Evolutionary conservation across 768 basidiomycete species (phyloP).

Genomic region (Chalciporus sphaerocephalus): DNA sequence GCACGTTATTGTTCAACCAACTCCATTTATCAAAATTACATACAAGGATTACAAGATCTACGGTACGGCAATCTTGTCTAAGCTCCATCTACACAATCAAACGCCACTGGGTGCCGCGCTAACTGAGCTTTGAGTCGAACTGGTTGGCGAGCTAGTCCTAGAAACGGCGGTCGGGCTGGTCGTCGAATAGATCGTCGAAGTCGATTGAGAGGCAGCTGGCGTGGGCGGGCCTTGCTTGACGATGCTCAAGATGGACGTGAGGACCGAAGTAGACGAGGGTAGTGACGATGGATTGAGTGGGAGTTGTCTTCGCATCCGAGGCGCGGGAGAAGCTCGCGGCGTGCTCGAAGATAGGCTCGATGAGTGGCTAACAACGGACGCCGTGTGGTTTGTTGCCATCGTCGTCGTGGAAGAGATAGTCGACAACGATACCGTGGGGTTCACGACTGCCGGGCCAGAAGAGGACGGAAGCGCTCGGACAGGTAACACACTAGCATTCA

Average conservation of each 20-base stretch:
- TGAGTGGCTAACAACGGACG: neutral
- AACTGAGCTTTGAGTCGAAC: neutral
- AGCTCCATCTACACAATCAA: slow-evolving; percentile 1
- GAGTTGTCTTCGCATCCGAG: slow-evolving; percentile 15
- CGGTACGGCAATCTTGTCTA: slow-evolving; percentile 7
- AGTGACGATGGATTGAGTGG: neutral
- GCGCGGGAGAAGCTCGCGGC: neutral
- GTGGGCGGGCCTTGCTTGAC: neutral
- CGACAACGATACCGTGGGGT: neutral
- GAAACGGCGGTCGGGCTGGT: neutral
- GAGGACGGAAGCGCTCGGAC: slow-evolving; percentile 7
- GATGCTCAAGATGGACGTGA: neutral
- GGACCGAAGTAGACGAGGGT: neutral
- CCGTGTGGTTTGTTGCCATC: slow-evolving; percentile 1
- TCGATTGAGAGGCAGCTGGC: neutral
- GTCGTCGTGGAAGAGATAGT: neutral
- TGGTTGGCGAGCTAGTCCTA: too few relatives aligned
- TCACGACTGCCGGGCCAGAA: neutral
- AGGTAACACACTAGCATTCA: neutral
- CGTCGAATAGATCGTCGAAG: neutral
- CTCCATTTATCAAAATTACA: slow-evolving; percentile 22
- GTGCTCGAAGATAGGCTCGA: neutral
- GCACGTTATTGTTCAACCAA: slow-evolving; percentile 24
- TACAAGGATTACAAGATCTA: slow-evolving; percentile 14
- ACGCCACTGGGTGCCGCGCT: neutral